phyloP scores from a whole-genome alignment of 2,329 filamentous ascomycete species.

The Trichoderma guizhouense region DNA sequence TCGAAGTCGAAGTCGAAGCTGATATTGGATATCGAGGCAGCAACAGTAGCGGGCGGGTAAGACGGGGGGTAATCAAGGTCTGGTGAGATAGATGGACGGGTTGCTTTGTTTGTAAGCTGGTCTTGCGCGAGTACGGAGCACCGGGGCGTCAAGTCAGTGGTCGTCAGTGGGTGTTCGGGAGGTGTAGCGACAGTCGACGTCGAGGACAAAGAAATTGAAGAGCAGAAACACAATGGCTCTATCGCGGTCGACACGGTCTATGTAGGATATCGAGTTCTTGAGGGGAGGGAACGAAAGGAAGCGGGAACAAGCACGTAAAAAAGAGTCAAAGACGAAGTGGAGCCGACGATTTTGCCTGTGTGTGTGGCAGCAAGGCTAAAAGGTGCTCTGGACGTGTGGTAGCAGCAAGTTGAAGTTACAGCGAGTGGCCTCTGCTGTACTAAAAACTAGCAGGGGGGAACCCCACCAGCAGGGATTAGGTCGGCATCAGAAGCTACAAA shows the following conservation, averaged over 20 bases:
- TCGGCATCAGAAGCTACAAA: neutral
- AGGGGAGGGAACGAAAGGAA: neutral
- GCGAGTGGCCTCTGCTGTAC: neutral
- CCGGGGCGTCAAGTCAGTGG: neutral
- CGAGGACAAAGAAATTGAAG: neutral
- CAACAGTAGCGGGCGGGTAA: neutral
- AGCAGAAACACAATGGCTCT: neutral
- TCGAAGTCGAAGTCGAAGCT: neutral
- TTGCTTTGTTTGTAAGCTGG: neutral
- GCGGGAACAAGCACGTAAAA: slow-evolving; percentile 9
- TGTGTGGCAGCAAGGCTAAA: slow-evolving; percentile 2
- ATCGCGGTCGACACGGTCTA: neutral
- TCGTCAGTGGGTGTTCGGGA: neutral
- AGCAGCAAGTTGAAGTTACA: neutral
- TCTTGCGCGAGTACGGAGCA: neutral
- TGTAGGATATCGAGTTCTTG: neutral
- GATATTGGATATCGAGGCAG: neutral
- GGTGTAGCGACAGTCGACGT: neutral
- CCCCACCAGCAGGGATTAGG: neutral
- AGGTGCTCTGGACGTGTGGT: slow-evolving; percentile 7
- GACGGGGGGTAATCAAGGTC: neutral
- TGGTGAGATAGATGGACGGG: neutral
- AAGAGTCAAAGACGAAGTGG: neutral
- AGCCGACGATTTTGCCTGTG: neutral
- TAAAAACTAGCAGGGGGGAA: neutral